Percentiles rank a stretch among this genome's conserved stretches.
Evolutionary conservation across 2,329 filamentous ascomycete genomes (phyloP).

Genomic region (Raffaelea albimanens): DNA sequence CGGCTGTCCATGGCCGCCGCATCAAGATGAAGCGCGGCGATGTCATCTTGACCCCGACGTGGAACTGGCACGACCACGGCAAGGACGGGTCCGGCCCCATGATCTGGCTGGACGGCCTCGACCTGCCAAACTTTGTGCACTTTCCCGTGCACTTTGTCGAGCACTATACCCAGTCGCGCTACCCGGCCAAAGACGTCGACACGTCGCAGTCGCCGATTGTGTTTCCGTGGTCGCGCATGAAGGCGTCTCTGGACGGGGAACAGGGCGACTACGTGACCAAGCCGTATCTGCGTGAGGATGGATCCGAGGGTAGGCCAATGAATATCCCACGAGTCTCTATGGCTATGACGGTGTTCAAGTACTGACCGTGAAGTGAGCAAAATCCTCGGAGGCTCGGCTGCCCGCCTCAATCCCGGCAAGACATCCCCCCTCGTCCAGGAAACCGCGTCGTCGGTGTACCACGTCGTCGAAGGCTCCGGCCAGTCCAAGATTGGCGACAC

Average conservation of each 20-base stretch:
- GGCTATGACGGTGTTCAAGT: not conserved
- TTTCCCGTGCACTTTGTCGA: slow-evolving; percentile 45
- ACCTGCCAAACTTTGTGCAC: slow-evolving; percentile 38
- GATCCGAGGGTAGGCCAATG: slow-evolving; percentile 15
- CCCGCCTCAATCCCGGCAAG: slow-evolving; percentile 27
- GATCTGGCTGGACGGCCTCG: slow-evolving; percentile 48
- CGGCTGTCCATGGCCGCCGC: slow-evolving; percentile 39
- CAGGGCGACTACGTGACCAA: slow-evolving; percentile 18
- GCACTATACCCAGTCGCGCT: slow-evolving; percentile 31
- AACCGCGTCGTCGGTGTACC: slow-evolving; percentile 42
- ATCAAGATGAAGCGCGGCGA: slow-evolving; percentile 40
- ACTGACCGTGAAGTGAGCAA: slow-evolving; percentile 28
- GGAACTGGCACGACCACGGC: slow-evolving; percentile 48
- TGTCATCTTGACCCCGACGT: slow-evolving; percentile 44
- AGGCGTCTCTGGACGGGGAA: slow-evolving; percentile 26
- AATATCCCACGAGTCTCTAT: not conserved
- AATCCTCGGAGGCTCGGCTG: slow-evolving; percentile 37
- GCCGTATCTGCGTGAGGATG: slow-evolving; percentile 23
- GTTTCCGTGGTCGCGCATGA: slow-evolving; percentile 39
- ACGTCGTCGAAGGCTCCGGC: slow-evolving; percentile 39
- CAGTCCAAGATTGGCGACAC: slow-evolving; percentile 27
- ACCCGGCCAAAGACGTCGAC: slow-evolving; percentile 31
- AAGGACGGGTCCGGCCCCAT: slow-evolving; percentile 42
- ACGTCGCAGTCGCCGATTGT: slow-evolving; percentile 29
- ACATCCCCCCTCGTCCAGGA: slow-evolving; percentile 31